Percentiles rank a stretch among this genome's conserved stretches.
Evolutionary conservation across 1,139 yeast species (phyloP).

Genomic region (Yamadazyma atlantica): DNA sequence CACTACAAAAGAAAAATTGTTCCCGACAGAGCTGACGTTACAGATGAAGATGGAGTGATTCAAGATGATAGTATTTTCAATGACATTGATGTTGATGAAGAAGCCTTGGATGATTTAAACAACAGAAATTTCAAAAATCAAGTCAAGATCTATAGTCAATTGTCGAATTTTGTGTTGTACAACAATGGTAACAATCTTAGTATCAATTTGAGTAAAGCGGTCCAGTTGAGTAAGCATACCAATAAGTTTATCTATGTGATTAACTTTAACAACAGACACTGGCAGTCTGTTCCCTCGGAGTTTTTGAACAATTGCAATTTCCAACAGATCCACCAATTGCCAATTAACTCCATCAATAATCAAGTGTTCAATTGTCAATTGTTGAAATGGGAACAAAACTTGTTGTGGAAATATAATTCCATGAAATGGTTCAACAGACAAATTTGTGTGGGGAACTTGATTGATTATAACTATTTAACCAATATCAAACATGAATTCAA

Average conservation of each 20-base stretch:
- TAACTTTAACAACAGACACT: conserved; percentile 16
- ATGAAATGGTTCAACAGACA: conserved; percentile 28
- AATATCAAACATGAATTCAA: conserved; percentile 23
- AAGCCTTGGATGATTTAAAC: conserved; percentile 19
- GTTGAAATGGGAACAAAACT: conserved; percentile 36
- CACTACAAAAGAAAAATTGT: not conserved
- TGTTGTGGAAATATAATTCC: conserved; percentile 36
- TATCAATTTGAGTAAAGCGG: conserved; percentile 15
- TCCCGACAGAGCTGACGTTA: not conserved
- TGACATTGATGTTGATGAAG: conserved; percentile 1
- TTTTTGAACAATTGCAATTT: conserved; percentile 18
- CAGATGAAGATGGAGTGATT: conserved; percentile 1
- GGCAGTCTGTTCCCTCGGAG: conserved; percentile 17
- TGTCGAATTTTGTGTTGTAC: conserved; percentile 35
- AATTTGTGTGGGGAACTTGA: conserved; percentile 34
- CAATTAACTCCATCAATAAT: conserved; percentile 20
- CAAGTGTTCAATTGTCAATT: conserved; percentile 22
- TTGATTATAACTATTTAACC: conserved; percentile 28
- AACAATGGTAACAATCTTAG: conserved; percentile 20
- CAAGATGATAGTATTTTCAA: conserved; percentile 1
- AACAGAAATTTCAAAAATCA: conserved; percentile 35
- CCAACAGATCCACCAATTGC: conserved; percentile 13
- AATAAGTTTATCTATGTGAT: conserved; percentile 17
- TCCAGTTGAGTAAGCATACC: conserved; percentile 7
- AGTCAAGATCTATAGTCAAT: conserved; percentile 30